Evolutionary conservation across 164 flowering plant genomes (phyloP).

Genomic region (Stephania cephalantha): DNA sequence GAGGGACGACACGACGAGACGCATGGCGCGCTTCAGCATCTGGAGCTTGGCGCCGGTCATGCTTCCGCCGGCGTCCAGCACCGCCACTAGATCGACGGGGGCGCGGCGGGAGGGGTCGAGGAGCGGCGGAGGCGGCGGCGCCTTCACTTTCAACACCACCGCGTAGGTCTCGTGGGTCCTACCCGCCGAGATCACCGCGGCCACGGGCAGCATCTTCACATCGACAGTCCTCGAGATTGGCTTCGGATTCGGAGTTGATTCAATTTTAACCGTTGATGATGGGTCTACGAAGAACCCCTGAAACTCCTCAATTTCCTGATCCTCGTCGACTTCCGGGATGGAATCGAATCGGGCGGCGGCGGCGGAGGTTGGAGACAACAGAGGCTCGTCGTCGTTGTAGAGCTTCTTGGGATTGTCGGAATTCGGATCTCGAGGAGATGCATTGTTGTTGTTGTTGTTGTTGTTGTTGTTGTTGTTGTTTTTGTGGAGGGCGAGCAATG

Average conservation of each 20-base stretch:
- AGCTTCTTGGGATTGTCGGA: slow-evolving; percentile 14
- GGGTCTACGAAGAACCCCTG: slow-evolving; percentile 69
- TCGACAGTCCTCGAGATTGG: slow-evolving; percentile 29
- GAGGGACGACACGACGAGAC: slow-evolving; percentile 55
- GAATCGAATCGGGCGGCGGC: slow-evolving; percentile 38
- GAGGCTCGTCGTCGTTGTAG: slow-evolving; percentile 84
- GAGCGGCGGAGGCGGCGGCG: slow-evolving; percentile 35
- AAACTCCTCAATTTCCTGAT: slow-evolving; percentile 52
- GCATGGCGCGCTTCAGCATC: slow-evolving; percentile 61
- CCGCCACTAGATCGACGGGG: slow-evolving; percentile 76
- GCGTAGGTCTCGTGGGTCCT: slow-evolving; percentile 56
- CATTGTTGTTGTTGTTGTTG: background rate
- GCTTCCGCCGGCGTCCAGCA: slow-evolving; percentile 58
- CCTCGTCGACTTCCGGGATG: slow-evolving; percentile 65
- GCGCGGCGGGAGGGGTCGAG: slow-evolving; percentile 39
- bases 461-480: background rate
- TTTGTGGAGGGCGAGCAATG: slow-evolving; percentile 61
- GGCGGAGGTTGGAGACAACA: slow-evolving; percentile 37
- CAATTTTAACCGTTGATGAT: slow-evolving; percentile 9
- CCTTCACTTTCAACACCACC: slow-evolving; percentile 64
- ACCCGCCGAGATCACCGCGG: slow-evolving; percentile 52
- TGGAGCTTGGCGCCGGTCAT: slow-evolving; percentile 43
- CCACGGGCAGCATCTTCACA: slow-evolving; percentile 46
- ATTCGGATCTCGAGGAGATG: slow-evolving; percentile 1
- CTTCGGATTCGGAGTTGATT: slow-evolving; percentile 4